A percentile compares a stretch with the other conserved stretches of the same genome.
phyloP scores from a whole-genome alignment of 495 filamentous ascomycete species.

The Jackrogersella multiformis region DNA sequence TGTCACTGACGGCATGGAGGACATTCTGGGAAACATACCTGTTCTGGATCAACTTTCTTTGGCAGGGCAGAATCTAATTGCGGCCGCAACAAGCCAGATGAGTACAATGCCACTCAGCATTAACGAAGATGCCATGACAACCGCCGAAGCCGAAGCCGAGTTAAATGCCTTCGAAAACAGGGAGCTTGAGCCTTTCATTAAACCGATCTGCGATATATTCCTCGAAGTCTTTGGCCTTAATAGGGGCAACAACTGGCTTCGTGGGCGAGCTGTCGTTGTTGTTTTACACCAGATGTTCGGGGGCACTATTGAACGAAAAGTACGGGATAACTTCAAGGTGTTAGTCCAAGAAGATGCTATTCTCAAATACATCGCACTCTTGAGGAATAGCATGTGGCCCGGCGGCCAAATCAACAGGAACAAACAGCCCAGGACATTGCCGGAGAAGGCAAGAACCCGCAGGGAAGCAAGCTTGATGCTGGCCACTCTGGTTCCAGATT shows the following conservation, averaged over 20 bases:
- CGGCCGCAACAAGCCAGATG: conserved; percentile 83
- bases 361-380: conserved; percentile 73
- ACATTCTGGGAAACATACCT: conserved; percentile 93
- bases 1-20: conserved; percentile 97
- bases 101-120: conserved; percentile 60
- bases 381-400: conserved; percentile 83
- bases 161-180: conserved; percentile 91
- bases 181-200: conserved; percentile 93
- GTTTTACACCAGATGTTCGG: conserved; percentile 83
- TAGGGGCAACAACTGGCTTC: conserved; percentile 90
- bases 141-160: conserved; percentile 93
- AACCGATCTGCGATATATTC: conserved; percentile 97
- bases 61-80: conserved; percentile 91
- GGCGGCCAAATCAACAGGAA: conserved; percentile 65
- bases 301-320: conserved; percentile 96
- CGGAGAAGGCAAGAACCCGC: conserved; percentile 74
- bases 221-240: conserved; percentile 96
- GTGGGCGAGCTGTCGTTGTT: conserved; percentile 93
- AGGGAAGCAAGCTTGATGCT: conserved; percentile 82
- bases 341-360: conserved; percentile 80
- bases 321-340: conserved; percentile 78
- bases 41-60: conserved; percentile 94
- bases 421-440: conserved; percentile 64
- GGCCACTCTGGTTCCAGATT: conserved; percentile 80
- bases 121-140: conserved; percentile 65